phyloP scores from a whole-genome alignment of 2,329 filamentous ascomycete genomes.

The Monilinia laxa region DNA sequence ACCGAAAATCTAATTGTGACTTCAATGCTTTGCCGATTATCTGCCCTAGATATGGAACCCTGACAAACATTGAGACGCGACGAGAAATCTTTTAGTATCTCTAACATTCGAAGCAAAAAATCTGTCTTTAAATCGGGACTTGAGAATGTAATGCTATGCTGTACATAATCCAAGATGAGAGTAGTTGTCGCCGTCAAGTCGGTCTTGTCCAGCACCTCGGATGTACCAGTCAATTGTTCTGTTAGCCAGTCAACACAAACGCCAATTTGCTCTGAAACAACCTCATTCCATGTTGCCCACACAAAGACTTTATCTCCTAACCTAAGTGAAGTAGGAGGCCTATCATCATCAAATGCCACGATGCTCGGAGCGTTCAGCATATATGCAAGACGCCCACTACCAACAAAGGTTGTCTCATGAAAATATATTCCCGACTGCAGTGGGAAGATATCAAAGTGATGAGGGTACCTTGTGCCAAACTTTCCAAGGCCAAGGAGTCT shows the following conservation, averaged over 20 bases:
- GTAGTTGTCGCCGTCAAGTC: slow-evolving; percentile 27
- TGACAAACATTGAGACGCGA: slow-evolving; percentile 26
- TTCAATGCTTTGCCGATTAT: slow-evolving; percentile 26
- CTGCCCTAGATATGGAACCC: neutral
- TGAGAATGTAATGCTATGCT: slow-evolving; percentile 32
- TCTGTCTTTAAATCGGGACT: slow-evolving; percentile 23
- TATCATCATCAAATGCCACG: slow-evolving; percentile 25
- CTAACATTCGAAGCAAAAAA: slow-evolving; percentile 37
- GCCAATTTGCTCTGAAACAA: slow-evolving; percentile 60
- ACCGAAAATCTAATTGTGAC: slow-evolving; percentile 38
- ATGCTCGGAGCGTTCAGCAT: slow-evolving; percentile 36
- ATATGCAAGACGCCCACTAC: slow-evolving; percentile 51
- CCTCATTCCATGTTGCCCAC: slow-evolving; percentile 59
- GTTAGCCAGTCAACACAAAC: slow-evolving; percentile 59
- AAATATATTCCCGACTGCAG: slow-evolving; percentile 57
- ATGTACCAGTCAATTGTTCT: slow-evolving; percentile 43
- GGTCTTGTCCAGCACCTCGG: slow-evolving; percentile 6
- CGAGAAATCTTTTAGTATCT: slow-evolving; percentile 35
- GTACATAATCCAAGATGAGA: slow-evolving; percentile 38
- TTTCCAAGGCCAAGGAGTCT: slow-evolving; percentile 57
- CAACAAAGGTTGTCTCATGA: slow-evolving; percentile 58
- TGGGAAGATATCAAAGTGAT: slow-evolving; percentile 63
- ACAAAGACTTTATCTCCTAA: slow-evolving; percentile 51
- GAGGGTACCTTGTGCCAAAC: slow-evolving; percentile 60
- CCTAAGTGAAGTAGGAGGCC: slow-evolving; percentile 45